These are phyloP conservation scores for Heliocybe sulcata DNA, from an alignment of 1,284 basidiomycete genomes.

Conservation along the genomic window DNA sequence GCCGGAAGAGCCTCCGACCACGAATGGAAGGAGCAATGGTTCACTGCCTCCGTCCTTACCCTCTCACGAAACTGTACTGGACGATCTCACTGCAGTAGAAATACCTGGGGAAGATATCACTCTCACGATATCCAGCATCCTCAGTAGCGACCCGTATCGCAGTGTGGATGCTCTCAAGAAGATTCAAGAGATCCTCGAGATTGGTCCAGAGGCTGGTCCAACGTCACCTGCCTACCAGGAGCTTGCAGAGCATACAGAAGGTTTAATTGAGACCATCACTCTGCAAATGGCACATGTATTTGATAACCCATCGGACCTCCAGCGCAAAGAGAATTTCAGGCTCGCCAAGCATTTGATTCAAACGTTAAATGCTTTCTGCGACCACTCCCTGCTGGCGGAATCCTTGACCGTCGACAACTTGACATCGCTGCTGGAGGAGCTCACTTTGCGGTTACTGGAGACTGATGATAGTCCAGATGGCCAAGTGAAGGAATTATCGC, in stretches of 20 bases:
- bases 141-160: constrained; percentile 77
- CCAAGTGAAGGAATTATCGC: constrained; percentile 82
- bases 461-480: constrained; percentile 78
- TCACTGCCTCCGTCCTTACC: background rate
- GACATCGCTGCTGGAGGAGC: constrained; percentile 75
- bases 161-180: constrained; percentile 95
- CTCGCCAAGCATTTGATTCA: constrained; percentile 95
- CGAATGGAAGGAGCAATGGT: background rate
- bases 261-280: constrained; percentile 83
- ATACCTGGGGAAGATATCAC: constrained; percentile 51
- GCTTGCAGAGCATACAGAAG: constrained; percentile 78
- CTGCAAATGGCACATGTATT: constrained; percentile 88
- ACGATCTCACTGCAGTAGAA: background rate
- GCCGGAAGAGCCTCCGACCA: background rate
- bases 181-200: constrained; percentile 75
- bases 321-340: constrained; percentile 75
- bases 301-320: constrained; percentile 67
- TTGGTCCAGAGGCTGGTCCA: constrained; percentile 67
- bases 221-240: constrained; percentile 65
- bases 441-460: constrained; percentile 85
- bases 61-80: background rate
- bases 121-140: constrained; percentile 74
- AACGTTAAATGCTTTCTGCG: constrained; percentile 87
- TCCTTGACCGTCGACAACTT: constrained; percentile 77
- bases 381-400: constrained; percentile 76